Evolutionary conservation across 2,329 filamentous ascomycete species (phyloP).

Genomic region (Ilyonectria robusta): DNA sequence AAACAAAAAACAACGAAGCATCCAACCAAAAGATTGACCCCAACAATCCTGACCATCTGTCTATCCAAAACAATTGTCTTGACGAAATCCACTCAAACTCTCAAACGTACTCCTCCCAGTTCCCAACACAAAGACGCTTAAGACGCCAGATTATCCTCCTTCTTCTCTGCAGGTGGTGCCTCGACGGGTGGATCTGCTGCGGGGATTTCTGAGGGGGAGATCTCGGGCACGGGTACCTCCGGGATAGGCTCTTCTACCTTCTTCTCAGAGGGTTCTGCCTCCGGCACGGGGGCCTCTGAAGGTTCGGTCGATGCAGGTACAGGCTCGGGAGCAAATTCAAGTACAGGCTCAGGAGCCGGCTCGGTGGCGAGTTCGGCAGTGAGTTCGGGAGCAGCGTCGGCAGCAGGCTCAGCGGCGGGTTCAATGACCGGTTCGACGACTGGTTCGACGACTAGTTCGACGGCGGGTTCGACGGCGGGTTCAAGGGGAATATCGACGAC

Average conservation of each 20-base stretch:
- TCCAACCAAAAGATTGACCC: conserved; percentile 11
- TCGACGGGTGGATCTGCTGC: neutral
- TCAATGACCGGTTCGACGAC: neutral
- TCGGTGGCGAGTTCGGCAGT: neutral
- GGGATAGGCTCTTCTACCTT: neutral
- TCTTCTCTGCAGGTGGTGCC: conserved; percentile 15
- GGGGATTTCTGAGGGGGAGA: neutral
- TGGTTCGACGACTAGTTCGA: neutral
- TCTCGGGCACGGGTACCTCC: neutral
- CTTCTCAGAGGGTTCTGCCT: neutral
- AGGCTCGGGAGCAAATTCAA: neutral
- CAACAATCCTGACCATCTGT: conserved; percentile 16
- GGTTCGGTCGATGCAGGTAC: neutral
- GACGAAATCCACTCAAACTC: conserved; percentile 8
- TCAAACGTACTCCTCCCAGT: conserved; percentile 6
- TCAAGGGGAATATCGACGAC: neutral
- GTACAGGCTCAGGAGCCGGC: neutral
- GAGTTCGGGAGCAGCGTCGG: neutral
- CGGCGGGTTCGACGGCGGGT: neutral
- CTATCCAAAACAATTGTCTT: conserved; percentile 19
- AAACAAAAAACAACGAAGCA: conserved; percentile 5
- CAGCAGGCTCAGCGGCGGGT: neutral
- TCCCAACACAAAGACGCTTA: conserved; percentile 2
- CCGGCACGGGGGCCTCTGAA: neutral
- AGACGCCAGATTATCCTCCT: conserved; percentile 26